Percentiles rank a stretch among this genome's conserved stretches.
Conservation (phyloP, 2,329 filamentous ascomycete genomes). For the Pseudocercospora cruenta region DNA sequence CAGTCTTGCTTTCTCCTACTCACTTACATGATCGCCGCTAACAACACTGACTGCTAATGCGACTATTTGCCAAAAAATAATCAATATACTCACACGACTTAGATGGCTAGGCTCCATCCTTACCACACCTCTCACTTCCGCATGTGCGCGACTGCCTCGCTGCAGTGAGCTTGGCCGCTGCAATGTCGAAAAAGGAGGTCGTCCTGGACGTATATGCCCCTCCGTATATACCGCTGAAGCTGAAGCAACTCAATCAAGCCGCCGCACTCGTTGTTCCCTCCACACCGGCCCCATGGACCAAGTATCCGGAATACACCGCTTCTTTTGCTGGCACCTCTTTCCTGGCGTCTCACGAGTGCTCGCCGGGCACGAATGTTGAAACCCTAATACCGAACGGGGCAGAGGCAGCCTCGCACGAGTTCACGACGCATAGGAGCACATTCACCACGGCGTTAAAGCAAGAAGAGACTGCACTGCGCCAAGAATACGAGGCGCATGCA, state of each 20-base stretch:
- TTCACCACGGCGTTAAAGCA: slow-evolving; percentile 22
- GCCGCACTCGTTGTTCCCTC: slow-evolving; percentile 18
- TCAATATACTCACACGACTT: background rate
- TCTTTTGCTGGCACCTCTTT: slow-evolving; percentile 21
- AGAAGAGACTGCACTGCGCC: slow-evolving; percentile 21
- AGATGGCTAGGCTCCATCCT: background rate
- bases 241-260: slow-evolving; percentile 23
- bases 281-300: slow-evolving; percentile 16
- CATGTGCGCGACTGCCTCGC: background rate
- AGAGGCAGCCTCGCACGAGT: background rate
- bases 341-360: background rate
- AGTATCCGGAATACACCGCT: slow-evolving; percentile 18
- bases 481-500: slow-evolving; percentile 29
- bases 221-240: slow-evolving; percentile 28
- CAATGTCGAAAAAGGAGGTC: background rate
- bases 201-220: slow-evolving; percentile 30
- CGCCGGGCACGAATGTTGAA: too few species aligned
- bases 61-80: background rate
- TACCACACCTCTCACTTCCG: background rate
- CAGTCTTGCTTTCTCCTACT: background rate
- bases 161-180: background rate
- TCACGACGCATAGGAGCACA: slow-evolving; percentile 12
- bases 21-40: background rate
- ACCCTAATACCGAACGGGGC: background rate
- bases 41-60: background rate